A percentile compares a stretch with the other conserved stretches of the same genome.
Conservation (phyloP, 176 grass and related monocot species). For the Carex myosuroides region DNA sequence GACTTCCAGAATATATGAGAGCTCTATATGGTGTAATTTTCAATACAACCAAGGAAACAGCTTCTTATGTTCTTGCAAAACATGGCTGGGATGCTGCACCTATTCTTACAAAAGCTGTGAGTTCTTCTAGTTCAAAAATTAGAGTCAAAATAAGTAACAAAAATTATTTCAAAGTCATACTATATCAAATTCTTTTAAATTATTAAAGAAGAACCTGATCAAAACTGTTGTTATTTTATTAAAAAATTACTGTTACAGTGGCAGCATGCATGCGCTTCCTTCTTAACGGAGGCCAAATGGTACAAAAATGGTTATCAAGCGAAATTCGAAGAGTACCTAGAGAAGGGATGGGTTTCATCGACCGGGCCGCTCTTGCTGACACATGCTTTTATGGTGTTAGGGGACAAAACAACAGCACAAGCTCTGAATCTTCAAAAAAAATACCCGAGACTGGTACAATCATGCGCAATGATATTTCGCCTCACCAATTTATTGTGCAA, state of each 20-base stretch:
- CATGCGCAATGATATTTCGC: conserved; percentile 26
- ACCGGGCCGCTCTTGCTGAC: conserved; percentile 27
- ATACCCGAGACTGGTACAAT: conserved; percentile 32
- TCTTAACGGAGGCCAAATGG: conserved; percentile 43
- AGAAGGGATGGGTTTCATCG: conserved; percentile 36
- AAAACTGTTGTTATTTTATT: neutral
- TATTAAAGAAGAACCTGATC: neutral
- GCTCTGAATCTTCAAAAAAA: neutral
- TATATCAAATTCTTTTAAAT: neutral
- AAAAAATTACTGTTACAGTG: conserved; percentile 19
- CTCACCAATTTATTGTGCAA: conserved; percentile 37
- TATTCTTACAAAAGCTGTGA: conserved; percentile 33
- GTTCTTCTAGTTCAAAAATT: neutral
- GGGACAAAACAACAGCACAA: neutral
- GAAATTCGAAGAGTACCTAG: conserved; percentile 34
- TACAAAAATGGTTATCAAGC: conserved; percentile 14
- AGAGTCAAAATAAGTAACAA: neutral
- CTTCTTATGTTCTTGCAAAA: conserved; percentile 18
- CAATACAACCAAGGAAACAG: conserved; percentile 6
- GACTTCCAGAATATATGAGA: conserved; percentile 45
- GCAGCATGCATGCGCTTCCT: conserved; percentile 34
- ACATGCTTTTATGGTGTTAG: conserved; percentile 22
- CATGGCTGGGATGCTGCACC: conserved; percentile 23
- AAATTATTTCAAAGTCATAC: neutral
- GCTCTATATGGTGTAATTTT: conserved; percentile 17